These are phyloP conservation scores for Macadamia tetraphylla DNA, from an alignment of 164 flowering plant genomes.

Conservation along the genomic window DNA sequence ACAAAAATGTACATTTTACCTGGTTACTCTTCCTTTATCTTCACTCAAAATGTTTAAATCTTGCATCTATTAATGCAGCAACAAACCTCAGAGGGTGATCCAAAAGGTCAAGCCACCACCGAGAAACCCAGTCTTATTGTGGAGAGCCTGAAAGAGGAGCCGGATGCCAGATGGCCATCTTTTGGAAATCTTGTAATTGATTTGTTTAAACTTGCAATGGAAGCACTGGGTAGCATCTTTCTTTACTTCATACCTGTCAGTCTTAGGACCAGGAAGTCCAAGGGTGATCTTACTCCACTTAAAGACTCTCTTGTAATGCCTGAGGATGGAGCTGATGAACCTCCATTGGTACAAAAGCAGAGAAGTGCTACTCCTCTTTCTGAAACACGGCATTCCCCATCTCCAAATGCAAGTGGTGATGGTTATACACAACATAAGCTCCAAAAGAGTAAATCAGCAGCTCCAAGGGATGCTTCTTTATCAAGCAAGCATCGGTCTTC, in stretches of 20 bases:
- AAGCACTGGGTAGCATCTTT: slow-evolving; percentile 36
- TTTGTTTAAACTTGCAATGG: slow-evolving; percentile 53
- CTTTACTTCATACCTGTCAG: slow-evolving; percentile 40
- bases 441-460: slow-evolving; percentile 50
- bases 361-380: slow-evolving; percentile 43
- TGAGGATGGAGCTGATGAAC: slow-evolving; percentile 55
- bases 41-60: background rate
- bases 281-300: slow-evolving; percentile 62
- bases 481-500: slow-evolving; percentile 73
- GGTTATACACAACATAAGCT: slow-evolving; percentile 51
- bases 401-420: slow-evolving; percentile 33
- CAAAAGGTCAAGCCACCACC: slow-evolving; percentile 23
- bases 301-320: slow-evolving; percentile 77
- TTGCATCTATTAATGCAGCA: slow-evolving; percentile 19
- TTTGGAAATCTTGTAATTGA: slow-evolving; percentile 68
- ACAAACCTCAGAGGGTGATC: slow-evolving; percentile 25
- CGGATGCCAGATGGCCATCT: slow-evolving; percentile 75
- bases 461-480: slow-evolving; percentile 57
- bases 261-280: slow-evolving; percentile 26
- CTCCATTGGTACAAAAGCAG: slow-evolving; percentile 46
- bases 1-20: background rate
- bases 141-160: slow-evolving; percentile 57
- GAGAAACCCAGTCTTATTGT: slow-evolving; percentile 39
- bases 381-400: slow-evolving; percentile 46
- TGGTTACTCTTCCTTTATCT: background rate